Conservation (phyloP, 2,329 filamentous ascomycete genomes). For the Orbilia javanica region DNA sequence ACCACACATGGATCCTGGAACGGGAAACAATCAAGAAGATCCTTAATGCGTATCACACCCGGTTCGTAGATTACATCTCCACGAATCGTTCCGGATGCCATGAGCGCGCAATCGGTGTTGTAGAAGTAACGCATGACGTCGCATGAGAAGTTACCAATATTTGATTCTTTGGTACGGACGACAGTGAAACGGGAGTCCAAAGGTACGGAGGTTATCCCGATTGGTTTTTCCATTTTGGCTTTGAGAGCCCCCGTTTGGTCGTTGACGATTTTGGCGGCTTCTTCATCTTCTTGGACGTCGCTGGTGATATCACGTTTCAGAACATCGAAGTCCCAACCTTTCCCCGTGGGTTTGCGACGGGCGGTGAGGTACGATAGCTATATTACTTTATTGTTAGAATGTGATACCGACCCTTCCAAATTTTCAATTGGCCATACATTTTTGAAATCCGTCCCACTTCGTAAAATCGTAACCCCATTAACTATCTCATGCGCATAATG, state of each 20-base stretch:
- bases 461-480: constrained; percentile 84
- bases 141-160: constrained; percentile 90
- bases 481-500: constrained; percentile 83
- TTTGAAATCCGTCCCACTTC: constrained; percentile 91
- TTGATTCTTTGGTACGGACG: constrained; percentile 81
- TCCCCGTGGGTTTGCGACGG: constrained; percentile 69
- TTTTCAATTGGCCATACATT: constrained; percentile 22
- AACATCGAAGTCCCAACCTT: constrained; percentile 83
- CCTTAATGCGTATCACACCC: constrained; percentile 80
- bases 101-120: constrained; percentile 81
- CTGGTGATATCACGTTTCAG: constrained; percentile 75
- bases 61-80: constrained; percentile 90
- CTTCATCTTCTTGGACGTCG: constrained; percentile 70
- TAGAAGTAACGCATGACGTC: constrained; percentile 91
- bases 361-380: constrained; percentile 89
- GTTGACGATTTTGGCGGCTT: constrained; percentile 74
- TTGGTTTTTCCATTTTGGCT: constrained; percentile 81
- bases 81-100: constrained; percentile 86
- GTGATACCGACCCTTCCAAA: not conserved
- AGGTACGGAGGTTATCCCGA: constrained; percentile 84
- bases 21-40: constrained; percentile 89
- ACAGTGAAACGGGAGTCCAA: constrained; percentile 89
- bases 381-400: constrained; percentile 7
- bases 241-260: constrained; percentile 79
- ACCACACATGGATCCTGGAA: constrained; percentile 92